Evolutionary conservation across 2,329 filamentous ascomycete species (phyloP), one percentile per base, ranked within the genome.

Genomic region (Didymella lethalis): DNA sequence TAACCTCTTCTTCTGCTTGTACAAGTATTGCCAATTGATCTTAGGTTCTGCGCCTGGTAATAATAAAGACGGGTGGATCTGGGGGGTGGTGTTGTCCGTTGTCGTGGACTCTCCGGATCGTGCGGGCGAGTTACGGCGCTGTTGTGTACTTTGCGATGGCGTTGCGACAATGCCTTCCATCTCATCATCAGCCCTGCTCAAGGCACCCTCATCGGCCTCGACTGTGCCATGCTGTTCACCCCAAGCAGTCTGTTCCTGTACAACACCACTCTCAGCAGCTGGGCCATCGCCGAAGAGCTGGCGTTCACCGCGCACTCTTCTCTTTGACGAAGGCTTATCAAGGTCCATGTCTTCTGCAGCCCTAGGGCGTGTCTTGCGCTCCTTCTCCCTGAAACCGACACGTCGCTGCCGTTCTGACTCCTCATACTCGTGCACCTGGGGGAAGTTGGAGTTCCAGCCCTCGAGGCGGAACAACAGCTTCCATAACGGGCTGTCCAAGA

Each of bases 1-100:
- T 14, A 99, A 81, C 23, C 88, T 85, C 55, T 89, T 86, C 60
- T 95, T 89, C 81, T 97, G 91, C 64, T 91, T 92, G 79, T 97
- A 99, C 0, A 99, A 82, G 73, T 95, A 92, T 52, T 93, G 90
- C 93, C 94, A 99, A 76, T 96, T 97, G 47, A 98, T 81, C 68
- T 87, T 90, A 57, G 88, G 72, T 72, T 83, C 70, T 70, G 81
- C 62, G 67, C 63, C 67, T 14, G 70, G 63, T 2, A 77, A 66
- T 16, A 78, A 47, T 20, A 79, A 63, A 7, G 73, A 64, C 2
- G 75, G 74, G 14, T 68, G 66, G 31, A 78, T 64, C 3, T 75
- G 75, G 4, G 65, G 53, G 3, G 34, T 14, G 8, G 54, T 47
- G n/a, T 59, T 55, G 8, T 66, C 59, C 3, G 54, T 48, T n/a